Base-by-base conservation (phyloP, 352 stramenopile genomes). In the Phytophthora pseudosyringae region DNA sequence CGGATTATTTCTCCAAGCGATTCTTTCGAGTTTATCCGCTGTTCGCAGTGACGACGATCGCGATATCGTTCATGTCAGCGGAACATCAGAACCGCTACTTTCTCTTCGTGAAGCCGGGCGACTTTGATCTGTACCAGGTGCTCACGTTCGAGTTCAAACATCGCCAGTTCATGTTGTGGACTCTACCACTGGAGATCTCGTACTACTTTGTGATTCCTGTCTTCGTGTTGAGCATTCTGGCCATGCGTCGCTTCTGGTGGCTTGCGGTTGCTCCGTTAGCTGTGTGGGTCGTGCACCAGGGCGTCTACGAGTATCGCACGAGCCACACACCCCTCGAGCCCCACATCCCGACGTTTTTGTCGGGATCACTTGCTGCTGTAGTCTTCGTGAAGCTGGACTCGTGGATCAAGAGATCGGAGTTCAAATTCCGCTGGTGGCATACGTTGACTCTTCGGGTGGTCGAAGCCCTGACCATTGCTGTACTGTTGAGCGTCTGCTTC, bases 1-100 rank as follows among this genome's bases (percentile, higher is more conserved):
- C 32, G 21, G 77, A 86, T 47, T 86, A 89, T 51, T 76, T 81
- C 46, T 69, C 44, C 9, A 85, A 85, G 31, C 69, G 77, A 3
- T 81, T 86, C 44, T 78, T 88, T 25, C 76, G 77, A 28, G 79
- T 88, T 11, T 88, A 88, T 44, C 80, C 80, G 51, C 46, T 88
- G 4, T 88, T 88, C 29, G 61, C 55, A 16, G 33, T 75, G 7
- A 67, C 73, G 6, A 75, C 58, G 4, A 62, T 67, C 18, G 57
- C 64, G 12, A 33, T 84, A 5, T 75, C 57, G 8, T 31, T 74
- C 26, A 33, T 85, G 18, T 71, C 78, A 7, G 50, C 57, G 13
- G 64, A 75, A 16, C 36, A 64, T 29, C 57, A 76, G 41, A 28
- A 61, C 0, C 61, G 32, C 5, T 84, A 82, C 44, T 81, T 71